A percentile compares a stretch with the other conserved stretches of the same genome.
These are phyloP conservation scores for Mycena indigotica DNA, from an alignment of 768 basidiomycete genomes.

Conservation along the genomic window DNA sequence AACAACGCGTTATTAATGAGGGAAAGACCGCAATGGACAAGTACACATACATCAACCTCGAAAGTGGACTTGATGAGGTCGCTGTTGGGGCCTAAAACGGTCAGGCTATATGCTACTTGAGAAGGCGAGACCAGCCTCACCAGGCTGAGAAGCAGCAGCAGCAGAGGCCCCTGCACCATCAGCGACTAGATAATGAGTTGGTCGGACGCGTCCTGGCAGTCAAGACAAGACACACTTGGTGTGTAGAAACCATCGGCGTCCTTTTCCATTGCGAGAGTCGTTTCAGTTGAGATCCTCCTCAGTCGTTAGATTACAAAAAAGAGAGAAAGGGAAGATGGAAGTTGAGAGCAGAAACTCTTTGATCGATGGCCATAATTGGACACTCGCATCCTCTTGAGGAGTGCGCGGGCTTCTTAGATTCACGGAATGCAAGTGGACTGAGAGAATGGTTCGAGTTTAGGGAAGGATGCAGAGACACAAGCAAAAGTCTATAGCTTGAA, in stretches of 20 bases:
- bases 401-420: too few relatives aligned
- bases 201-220: conserved; percentile 16
- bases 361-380: not conserved
- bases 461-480: too few relatives aligned
- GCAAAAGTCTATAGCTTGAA: too few relatives aligned
- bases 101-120: not conserved
- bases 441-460: too few relatives aligned
- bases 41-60: conserved; percentile 69
- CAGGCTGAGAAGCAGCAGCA: conserved; percentile 26
- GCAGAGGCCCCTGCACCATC: not conserved
- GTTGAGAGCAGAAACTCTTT: not conserved
- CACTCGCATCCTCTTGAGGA: not conserved
- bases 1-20: conserved; percentile 7
- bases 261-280: conserved; percentile 56
- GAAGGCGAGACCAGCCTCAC: too few relatives aligned
- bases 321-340: not conserved
- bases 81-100: conserved; percentile 34
- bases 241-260: conserved; percentile 82
- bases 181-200: conserved; percentile 1
- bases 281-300: not conserved
- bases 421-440: too few relatives aligned
- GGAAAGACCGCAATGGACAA: conserved; percentile 2
- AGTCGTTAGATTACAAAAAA: not conserved
- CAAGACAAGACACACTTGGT: conserved; percentile 42
- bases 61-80: conserved; percentile 81